These are phyloP conservation scores for Candida maris DNA, from an alignment of 805 yeast species.

Conservation along the genomic window DNA sequence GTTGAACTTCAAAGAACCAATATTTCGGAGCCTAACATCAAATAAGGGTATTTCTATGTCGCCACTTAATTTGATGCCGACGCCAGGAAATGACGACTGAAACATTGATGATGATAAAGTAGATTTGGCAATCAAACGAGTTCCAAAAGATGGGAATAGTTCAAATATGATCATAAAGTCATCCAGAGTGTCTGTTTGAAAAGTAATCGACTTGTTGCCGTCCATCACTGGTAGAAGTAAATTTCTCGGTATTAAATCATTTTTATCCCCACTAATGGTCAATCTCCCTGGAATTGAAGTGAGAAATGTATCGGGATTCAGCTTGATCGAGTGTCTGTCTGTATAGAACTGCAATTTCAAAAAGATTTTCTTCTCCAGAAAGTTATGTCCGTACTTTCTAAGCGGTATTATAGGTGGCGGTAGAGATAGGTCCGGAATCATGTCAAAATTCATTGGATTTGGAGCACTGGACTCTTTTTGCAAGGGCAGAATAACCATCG, in stretches of 20 bases:
- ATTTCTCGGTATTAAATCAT: conserved; percentile 86
- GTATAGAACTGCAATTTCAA: conserved; percentile 69
- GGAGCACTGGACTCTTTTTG: conserved; percentile 9
- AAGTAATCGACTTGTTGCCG: conserved; percentile 60
- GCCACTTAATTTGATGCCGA: conserved; percentile 37
- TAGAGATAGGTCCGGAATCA: conserved; percentile 83
- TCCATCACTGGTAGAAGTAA: conserved; percentile 74
- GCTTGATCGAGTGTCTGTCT: conserved; percentile 40
- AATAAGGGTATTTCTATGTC: conserved; percentile 63
- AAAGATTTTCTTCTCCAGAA: conserved; percentile 83
- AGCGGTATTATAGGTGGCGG: conserved; percentile 97
- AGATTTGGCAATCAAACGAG: conserved; percentile 85
- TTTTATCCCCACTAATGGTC: conserved; percentile 69
- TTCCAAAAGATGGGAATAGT: conserved; percentile 91
- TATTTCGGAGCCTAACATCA: conserved; percentile 73
- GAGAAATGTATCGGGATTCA: conserved; percentile 42
- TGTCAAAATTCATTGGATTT: conserved; percentile 47
- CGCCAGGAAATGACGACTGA: conserved; percentile 32
- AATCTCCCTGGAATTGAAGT: conserved; percentile 71
- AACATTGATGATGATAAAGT: conserved; percentile 65
- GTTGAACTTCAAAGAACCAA: conserved; percentile 75
- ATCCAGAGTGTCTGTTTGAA: conserved; percentile 77
- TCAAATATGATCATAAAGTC: conserved; percentile 80
- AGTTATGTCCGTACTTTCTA: conserved; percentile 92
- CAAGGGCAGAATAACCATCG: conserved; percentile 6